phyloP scores from a whole-genome alignment of 352 stramenopile genomes.

The Phytophthora lateralis region DNA sequence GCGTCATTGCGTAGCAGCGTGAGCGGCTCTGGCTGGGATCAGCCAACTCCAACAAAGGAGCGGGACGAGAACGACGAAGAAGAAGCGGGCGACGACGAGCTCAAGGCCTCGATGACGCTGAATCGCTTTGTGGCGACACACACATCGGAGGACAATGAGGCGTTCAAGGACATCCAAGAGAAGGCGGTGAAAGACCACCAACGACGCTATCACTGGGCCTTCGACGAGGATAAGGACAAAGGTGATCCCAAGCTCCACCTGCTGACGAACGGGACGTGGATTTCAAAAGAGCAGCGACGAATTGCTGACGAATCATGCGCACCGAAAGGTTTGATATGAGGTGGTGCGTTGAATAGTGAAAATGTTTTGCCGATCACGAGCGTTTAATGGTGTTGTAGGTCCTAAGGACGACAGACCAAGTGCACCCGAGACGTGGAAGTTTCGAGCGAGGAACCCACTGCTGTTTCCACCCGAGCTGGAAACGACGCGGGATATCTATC shows the following conservation, averaged over 20 bases:
- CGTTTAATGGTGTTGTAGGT: conserved; percentile 34
- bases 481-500: conserved; percentile 61
- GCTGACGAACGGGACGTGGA: conserved; percentile 72
- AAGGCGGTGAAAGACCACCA: conserved; percentile 73
- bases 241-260: conserved; percentile 76
- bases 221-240: conserved; percentile 51
- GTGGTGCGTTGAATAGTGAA: not conserved
- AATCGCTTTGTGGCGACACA: conserved; percentile 81
- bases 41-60: conserved; percentile 46
- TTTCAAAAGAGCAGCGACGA: conserved; percentile 64
- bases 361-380: conserved; percentile 1
- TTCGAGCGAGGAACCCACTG: conserved; percentile 75
- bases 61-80: not conserved
- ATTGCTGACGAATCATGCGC: conserved; percentile 66
- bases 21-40: conserved; percentile 59
- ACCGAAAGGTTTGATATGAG: conserved; percentile 50
- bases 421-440: conserved; percentile 77
- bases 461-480: conserved; percentile 77
- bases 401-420: conserved; percentile 61
- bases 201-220: conserved; percentile 81
- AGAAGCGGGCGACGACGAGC: conserved; percentile 7
- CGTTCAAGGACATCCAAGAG: conserved; percentile 78
- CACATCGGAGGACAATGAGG: conserved; percentile 86
- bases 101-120: conserved; percentile 54
- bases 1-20: conserved; percentile 27